Evolutionary conservation across 768 basidiomycete genomes (phyloP).

Genomic region (Hericium erinaceus): DNA sequence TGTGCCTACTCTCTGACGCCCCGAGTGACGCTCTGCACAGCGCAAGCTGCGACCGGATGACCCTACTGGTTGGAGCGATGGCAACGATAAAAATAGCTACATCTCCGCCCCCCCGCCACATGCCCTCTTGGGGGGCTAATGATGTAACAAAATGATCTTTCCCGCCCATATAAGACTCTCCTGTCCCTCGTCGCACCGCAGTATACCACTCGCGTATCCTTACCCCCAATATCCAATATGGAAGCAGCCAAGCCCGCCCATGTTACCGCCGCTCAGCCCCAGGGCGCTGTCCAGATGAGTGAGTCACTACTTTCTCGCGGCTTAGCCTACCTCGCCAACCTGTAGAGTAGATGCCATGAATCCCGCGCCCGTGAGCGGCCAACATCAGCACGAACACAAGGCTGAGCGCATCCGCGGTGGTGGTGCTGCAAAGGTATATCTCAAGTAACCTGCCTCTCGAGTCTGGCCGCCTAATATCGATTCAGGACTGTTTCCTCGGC

Average conservation of each 20-base stretch:
- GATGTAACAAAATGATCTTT: background rate
- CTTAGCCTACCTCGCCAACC: background rate
- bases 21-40: too few relatives aligned
- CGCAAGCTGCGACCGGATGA: background rate
- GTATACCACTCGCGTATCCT: background rate
- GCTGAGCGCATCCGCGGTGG: constrained; percentile 61
- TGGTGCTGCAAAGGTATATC: constrained; percentile 52
- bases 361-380: constrained; percentile 25
- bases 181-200: background rate
- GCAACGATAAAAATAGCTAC: background rate
- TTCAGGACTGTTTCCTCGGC: constrained; percentile 60
- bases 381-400: constrained; percentile 30
- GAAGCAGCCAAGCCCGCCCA: constrained; percentile 22
- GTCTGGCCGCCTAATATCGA: constrained; percentile 1
- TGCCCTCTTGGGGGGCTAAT: background rate
- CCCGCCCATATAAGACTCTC: background rate
- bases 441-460: background rate
- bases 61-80: background rate
- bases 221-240: constrained; percentile 13
- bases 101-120: background rate
- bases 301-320: constrained; percentile 18
- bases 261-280: constrained; percentile 43
- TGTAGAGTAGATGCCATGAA: constrained; percentile 34
- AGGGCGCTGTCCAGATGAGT: constrained; percentile 58
- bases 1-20: too few relatives aligned